A percentile compares a stretch with the other conserved stretches of the same genome.
Evolutionary conservation across 441 rosid genomes (phyloP).

Genomic region (Gossypium gossypioides): DNA sequence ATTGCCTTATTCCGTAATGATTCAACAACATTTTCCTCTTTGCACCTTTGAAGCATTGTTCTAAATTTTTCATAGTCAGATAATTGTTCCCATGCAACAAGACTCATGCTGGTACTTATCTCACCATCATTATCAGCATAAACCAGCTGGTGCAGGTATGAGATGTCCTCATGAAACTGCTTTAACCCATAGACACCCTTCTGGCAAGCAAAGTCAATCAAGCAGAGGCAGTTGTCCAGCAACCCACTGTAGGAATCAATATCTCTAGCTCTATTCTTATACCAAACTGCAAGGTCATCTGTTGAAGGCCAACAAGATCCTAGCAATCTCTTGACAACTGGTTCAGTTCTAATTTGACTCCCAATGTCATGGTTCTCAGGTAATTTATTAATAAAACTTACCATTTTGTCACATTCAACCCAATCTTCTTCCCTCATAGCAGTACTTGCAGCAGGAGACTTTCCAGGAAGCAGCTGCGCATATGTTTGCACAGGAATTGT

Average conservation of each 20-base stretch:
- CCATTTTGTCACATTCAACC: slow-evolving; percentile 91
- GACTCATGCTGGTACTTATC: slow-evolving; percentile 48
- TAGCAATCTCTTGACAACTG: slow-evolving; percentile 47
- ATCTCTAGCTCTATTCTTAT: slow-evolving; percentile 77
- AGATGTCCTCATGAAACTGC: slow-evolving; percentile 65
- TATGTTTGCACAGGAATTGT: slow-evolving; percentile 82
- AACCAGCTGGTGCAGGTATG: slow-evolving; percentile 65
- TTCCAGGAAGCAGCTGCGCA: slow-evolving; percentile 89
- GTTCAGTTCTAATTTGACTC: slow-evolving; percentile 63
- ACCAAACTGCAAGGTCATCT: slow-evolving; percentile 65
- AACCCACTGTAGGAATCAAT: slow-evolving; percentile 84
- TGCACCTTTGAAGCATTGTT: slow-evolving; percentile 61
- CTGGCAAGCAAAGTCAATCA: slow-evolving; percentile 69
- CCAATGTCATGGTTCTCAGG: slow-evolving; percentile 43
- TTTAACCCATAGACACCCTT: slow-evolving; percentile 67
- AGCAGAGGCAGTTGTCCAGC: slow-evolving; percentile 73
- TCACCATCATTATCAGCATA: slow-evolving; percentile 51
- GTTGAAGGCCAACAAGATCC: slow-evolving; percentile 70
- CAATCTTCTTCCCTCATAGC: slow-evolving; percentile 92
- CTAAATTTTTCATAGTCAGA: slow-evolving; percentile 83
- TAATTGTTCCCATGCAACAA: slow-evolving; percentile 69
- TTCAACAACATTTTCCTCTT: slow-evolving; percentile 54
- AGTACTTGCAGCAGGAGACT: slow-evolving; percentile 52
- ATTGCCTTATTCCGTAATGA: slow-evolving; percentile 57
- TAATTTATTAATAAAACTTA: slow-evolving; percentile 41